Evolutionary conservation across 2,329 filamentous ascomycete genomes (phyloP).

Genomic region (Lasiodiplodia citricola): DNA sequence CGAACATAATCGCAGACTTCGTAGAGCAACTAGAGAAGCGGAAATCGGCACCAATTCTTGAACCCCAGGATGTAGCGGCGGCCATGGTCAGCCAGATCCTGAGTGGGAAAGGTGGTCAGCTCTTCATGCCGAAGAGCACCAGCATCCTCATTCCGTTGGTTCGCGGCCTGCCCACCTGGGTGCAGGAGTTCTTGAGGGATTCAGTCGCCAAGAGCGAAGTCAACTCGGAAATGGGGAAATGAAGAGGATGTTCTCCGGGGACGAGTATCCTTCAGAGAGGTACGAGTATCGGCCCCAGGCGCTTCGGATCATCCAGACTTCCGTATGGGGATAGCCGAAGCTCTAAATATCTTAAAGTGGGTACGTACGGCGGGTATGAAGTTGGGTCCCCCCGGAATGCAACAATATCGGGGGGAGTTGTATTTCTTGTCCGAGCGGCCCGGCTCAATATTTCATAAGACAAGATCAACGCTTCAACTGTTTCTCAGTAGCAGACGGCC

Average conservation of each 20-base stretch:
- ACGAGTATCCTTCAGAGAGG: neutral
- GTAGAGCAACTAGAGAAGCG: slow-evolving; percentile 18
- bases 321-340: neutral
- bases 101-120: slow-evolving; percentile 33
- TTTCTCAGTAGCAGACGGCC: neutral
- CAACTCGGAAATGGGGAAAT: neutral
- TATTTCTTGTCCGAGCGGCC: neutral
- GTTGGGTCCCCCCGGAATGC: neutral
- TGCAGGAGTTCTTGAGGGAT: slow-evolving; percentile 35
- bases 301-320: neutral
- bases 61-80: slow-evolving; percentile 35
- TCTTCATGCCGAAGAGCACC: slow-evolving; percentile 32
- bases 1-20: slow-evolving; percentile 34
- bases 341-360: slow-evolving; percentile 11
- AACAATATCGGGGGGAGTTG: neutral
- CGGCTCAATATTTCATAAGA: neutral
- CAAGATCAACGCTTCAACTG: neutral
- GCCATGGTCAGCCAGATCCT: slow-evolving; percentile 36
- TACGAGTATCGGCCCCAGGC: slow-evolving; percentile 6
- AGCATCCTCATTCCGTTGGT: slow-evolving; percentile 39
- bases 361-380: neutral
- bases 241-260: neutral
- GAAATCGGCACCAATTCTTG: slow-evolving; percentile 29
- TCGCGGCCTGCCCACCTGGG: slow-evolving; percentile 34
- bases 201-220: neutral